Conservation (phyloP, 2,329 filamentous ascomycete species). For the Exophiala phaeomuriformis region DNA sequence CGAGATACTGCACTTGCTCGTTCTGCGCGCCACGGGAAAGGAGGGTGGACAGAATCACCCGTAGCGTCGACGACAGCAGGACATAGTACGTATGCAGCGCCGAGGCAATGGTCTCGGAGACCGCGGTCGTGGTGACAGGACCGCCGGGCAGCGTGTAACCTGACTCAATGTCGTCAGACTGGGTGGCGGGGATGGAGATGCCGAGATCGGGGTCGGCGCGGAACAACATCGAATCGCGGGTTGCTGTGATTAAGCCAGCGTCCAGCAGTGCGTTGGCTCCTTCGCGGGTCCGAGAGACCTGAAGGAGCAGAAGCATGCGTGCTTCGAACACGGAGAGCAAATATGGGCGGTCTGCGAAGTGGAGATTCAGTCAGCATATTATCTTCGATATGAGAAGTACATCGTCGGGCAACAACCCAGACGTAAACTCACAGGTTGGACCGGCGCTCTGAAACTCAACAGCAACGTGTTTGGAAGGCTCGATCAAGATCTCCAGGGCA, state of each 20-base stretch:
- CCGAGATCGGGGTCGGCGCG: slow-evolving; percentile 86
- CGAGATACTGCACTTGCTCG: slow-evolving; percentile 62
- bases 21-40: slow-evolving; percentile 77
- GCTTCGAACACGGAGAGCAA: slow-evolving; percentile 61
- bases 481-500: slow-evolving; percentile 82
- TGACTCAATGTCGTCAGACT: neutral
- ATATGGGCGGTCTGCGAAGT: slow-evolving; percentile 44
- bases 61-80: slow-evolving; percentile 69
- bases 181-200: slow-evolving; percentile 39
- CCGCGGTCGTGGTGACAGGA: neutral
- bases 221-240: slow-evolving; percentile 80
- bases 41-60: slow-evolving; percentile 74
- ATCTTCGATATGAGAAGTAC: no score
- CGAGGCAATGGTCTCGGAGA: slow-evolving; percentile 43
- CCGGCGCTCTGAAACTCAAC: slow-evolving; percentile 59
- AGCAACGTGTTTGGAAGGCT: slow-evolving; percentile 72
- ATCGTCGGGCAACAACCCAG: neutral
- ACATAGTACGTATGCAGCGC: slow-evolving; percentile 77
- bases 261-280: slow-evolving; percentile 84
- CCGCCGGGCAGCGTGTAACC: neutral
- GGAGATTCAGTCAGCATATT: slow-evolving; percentile 1
- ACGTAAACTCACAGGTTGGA: slow-evolving; percentile 45
- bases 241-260: slow-evolving; percentile 73
- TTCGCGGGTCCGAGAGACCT: slow-evolving; percentile 73
- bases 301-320: slow-evolving; percentile 72